Evolutionary conservation across 441 rosid species (phyloP).

Genomic region (Populus hybrid): DNA sequence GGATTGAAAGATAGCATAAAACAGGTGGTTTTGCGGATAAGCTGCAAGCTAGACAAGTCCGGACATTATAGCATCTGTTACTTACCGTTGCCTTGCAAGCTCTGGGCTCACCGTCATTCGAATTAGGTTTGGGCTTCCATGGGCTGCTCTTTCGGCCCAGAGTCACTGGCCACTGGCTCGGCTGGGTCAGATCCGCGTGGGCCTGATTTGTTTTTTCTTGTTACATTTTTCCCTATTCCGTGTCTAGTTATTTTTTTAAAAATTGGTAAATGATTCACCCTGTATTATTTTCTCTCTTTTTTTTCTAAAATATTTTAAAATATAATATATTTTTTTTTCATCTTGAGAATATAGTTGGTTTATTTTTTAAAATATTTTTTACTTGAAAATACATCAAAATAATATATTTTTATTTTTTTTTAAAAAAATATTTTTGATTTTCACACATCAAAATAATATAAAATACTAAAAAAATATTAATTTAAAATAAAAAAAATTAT

Average conservation of each 20-base stretch:
- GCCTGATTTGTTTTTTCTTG: background rate
- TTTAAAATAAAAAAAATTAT: too few relatives aligned
- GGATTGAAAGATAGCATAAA: too few relatives aligned
- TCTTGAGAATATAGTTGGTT: rapidly evolving
- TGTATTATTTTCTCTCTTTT: too few relatives aligned
- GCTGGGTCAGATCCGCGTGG: background rate
- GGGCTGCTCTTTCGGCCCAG: too few relatives aligned
- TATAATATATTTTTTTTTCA: too few relatives aligned
- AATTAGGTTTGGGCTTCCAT: too few relatives aligned
- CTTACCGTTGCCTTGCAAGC: background rate
- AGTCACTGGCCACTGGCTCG: background rate
- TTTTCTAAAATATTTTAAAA: too few relatives aligned
- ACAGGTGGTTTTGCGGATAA: background rate
- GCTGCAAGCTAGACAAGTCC: background rate
- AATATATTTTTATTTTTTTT: too few relatives aligned
- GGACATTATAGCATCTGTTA: background rate
- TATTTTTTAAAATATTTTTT: too few relatives aligned
- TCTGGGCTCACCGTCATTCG: background rate
- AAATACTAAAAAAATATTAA: too few relatives aligned
- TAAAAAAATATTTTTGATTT: too few relatives aligned
- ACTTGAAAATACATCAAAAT: rapidly evolving
- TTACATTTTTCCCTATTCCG: background rate
- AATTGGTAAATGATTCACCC: background rate
- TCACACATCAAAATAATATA: rapidly evolving
- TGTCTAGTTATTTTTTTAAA: too few relatives aligned